These are phyloP conservation scores for Zymoseptoria ardabiliae DNA, from an alignment of 2,329 filamentous ascomycete genomes.

Conservation along the genomic window DNA sequence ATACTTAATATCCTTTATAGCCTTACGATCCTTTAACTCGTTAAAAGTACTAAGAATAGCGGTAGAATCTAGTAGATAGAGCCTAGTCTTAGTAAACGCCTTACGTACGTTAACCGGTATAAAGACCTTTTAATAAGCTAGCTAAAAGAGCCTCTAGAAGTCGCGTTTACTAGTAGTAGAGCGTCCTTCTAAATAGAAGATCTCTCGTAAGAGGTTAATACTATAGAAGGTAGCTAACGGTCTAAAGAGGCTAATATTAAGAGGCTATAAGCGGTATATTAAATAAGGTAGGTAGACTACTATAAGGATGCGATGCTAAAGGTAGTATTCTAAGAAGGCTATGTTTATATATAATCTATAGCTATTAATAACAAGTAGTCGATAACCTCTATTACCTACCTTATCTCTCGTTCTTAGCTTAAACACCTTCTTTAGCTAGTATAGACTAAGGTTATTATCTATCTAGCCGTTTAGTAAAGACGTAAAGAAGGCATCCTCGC, in stretches of 20 bases:
- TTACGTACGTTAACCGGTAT: no score
- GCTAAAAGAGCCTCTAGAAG: no score
- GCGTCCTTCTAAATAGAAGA: no score
- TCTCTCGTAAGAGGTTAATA: no score
- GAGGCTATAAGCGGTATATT: slow-evolving; percentile 1
- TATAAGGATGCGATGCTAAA: slow-evolving; percentile 1
- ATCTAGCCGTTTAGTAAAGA: slow-evolving; percentile 14
- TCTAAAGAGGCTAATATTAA: background rate
- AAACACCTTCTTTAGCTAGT: slow-evolving; percentile 11
- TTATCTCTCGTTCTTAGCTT: slow-evolving; percentile 7
- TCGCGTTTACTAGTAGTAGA: no score
- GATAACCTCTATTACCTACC: slow-evolving; percentile 8
- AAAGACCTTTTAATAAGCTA: no score
- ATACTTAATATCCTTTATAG: no score
- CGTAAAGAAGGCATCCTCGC: slow-evolving; percentile 7
- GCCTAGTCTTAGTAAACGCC: no score
- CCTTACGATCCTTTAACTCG: no score
- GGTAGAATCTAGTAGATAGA: no score
- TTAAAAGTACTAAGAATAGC: background rate
- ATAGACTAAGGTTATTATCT: slow-evolving; percentile 13
- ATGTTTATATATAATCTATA: slow-evolving; percentile 9
- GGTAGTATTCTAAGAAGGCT: slow-evolving; percentile 5
- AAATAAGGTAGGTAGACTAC: background rate
- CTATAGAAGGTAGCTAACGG: no score
- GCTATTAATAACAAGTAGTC: slow-evolving; percentile 13